Conservation (phyloP, 83 land plant genomes). For the Diphasiastrum complanatum region DNA sequence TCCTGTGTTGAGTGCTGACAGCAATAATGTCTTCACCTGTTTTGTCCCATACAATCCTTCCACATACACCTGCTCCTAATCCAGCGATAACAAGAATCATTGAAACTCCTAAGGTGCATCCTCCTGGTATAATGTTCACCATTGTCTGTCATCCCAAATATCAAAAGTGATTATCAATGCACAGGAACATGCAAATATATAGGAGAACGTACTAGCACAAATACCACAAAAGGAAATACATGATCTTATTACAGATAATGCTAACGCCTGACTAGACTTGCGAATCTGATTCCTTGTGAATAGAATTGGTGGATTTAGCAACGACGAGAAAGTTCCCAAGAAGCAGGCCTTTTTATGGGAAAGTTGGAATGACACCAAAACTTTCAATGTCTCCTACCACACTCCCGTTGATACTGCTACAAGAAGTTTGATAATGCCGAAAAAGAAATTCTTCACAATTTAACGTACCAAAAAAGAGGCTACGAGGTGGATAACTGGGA, state of each 20-base stretch:
- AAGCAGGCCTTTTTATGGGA: too few relatives aligned
- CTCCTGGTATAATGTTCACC: slow-evolving; percentile 60
- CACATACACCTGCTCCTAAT: slow-evolving; percentile 51
- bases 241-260: too few relatives aligned
- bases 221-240: background rate
- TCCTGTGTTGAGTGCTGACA: slow-evolving; percentile 3
- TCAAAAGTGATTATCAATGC: background rate
- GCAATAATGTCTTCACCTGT: background rate
- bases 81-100: slow-evolving; percentile 41
- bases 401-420: too few relatives aligned
- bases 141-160: slow-evolving; percentile 48
- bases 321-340: too few relatives aligned
- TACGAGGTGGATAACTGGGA: slow-evolving; percentile 58
- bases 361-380: too few relatives aligned
- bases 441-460: background rate
- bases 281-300: too few relatives aligned
- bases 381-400: too few relatives aligned
- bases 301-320: too few relatives aligned
- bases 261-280: too few relatives aligned
- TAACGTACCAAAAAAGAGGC: slow-evolving; percentile 62
- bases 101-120: slow-evolving; percentile 72
- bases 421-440: background rate
- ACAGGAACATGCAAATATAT: background rate
- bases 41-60: slow-evolving; percentile 53
- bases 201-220: background rate